Evolutionary conservation across 148 eudicot genomes (phyloP).

Genomic region (Heliosperma pusillum): DNA sequence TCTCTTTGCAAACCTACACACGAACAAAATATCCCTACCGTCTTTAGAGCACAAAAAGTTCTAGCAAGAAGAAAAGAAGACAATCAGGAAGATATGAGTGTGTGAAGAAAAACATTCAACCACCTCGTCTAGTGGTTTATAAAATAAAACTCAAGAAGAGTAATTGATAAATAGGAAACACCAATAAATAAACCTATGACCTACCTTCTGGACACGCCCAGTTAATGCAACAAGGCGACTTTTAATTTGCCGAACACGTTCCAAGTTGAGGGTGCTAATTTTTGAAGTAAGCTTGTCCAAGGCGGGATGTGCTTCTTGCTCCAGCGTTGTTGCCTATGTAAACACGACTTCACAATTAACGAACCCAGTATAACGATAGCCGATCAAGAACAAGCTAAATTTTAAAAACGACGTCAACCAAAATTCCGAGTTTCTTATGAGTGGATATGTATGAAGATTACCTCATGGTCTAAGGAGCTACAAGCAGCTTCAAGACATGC

Average conservation of each 20-base stretch:
- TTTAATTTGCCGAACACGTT: constrained; percentile 95
- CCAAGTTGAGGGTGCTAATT: constrained; percentile 95
- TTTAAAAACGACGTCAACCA: not conserved
- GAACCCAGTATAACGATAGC: not conserved
- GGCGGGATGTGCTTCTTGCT: constrained; percentile 99
- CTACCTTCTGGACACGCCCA: constrained; percentile 97
- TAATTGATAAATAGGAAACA: too few species aligned
- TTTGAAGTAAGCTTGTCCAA: constrained; percentile 92
- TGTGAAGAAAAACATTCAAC: not conserved
- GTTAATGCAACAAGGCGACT: constrained; percentile 94
- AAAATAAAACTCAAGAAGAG: not conserved
- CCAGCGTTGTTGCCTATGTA: constrained; percentile 84
- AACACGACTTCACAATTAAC: constrained; percentile 17
- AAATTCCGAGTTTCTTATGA: too few species aligned
- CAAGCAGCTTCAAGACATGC: constrained; percentile 98
- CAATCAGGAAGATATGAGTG: too few species aligned
- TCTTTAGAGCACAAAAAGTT: not conserved
- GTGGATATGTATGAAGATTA: constrained; percentile 15
- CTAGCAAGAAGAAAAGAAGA: not conserved
- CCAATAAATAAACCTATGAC: not conserved
- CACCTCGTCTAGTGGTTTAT: not conserved
- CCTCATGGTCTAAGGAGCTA: constrained; percentile 84
- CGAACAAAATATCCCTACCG: not conserved
- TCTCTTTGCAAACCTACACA: too few species aligned
- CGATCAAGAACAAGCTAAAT: constrained; percentile 3